Conservation (phyloP, 1,284 basidiomycete genomes). For the Stygiomarasmius scandens region DNA sequence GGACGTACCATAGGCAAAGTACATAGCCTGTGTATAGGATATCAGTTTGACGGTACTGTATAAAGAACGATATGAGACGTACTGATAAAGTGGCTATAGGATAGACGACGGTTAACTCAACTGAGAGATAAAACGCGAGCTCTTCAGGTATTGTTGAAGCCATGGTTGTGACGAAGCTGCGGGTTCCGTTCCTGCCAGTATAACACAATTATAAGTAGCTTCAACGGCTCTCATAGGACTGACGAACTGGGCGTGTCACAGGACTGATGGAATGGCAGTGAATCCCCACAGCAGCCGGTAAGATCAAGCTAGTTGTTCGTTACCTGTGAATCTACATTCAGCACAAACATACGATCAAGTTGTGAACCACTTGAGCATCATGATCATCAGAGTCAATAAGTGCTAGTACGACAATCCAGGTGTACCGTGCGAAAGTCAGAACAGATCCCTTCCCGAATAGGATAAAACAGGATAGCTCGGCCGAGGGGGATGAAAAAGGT, state of each 20-base stretch:
- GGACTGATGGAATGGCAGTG: background rate
- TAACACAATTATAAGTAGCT: background rate
- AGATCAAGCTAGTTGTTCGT: background rate
- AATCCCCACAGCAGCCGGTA: background rate
- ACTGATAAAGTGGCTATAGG: constrained; percentile 2
- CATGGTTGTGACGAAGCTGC: background rate
- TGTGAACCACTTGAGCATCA: background rate
- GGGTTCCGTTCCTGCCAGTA: background rate
- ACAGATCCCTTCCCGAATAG: too few relatives aligned
- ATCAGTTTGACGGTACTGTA: background rate
- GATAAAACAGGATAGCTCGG: too few relatives aligned
- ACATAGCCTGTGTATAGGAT: background rate
- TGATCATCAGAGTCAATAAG: too few relatives aligned
- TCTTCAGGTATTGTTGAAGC: background rate
- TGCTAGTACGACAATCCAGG: too few relatives aligned
- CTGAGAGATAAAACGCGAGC: background rate
- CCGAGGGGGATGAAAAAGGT: too few relatives aligned
- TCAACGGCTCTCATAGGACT: background rate
- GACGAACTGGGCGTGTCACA: background rate
- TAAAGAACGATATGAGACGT: background rate
- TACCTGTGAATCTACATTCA: background rate
- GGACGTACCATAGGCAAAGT: constrained; percentile 1
- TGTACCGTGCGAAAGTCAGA: too few relatives aligned
- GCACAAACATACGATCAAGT: background rate
- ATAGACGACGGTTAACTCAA: background rate